Percentiles rank a stretch among this genome's conserved stretches.
Evolutionary conservation across 805 yeast species (phyloP).

Genomic region (Ogataea nitratoaversa): DNA sequence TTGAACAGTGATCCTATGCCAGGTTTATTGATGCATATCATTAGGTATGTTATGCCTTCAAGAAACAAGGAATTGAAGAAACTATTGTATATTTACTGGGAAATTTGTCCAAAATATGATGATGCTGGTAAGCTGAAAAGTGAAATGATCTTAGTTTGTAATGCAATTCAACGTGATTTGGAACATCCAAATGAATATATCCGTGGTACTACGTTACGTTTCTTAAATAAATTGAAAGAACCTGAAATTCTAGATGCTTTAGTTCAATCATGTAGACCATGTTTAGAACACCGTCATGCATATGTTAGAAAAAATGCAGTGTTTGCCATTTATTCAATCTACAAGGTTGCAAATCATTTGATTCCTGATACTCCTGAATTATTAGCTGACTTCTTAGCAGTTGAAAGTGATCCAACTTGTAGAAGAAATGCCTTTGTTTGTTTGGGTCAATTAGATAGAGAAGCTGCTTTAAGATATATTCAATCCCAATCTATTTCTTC

Average conservation of each 20-base stretch:
- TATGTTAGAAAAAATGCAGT: conserved; percentile 97
- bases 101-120: conserved; percentile 89
- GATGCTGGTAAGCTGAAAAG: conserved; percentile 88
- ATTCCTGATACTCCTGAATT: conserved; percentile 95
- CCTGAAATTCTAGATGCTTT: conserved; percentile 92
- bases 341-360: conserved; percentile 76
- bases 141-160: conserved; percentile 98
- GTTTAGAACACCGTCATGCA: conserved; percentile 95
- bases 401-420: conserved; percentile 90
- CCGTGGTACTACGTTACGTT: conserved; percentile 92
- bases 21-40: conserved; percentile 90
- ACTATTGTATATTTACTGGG: conserved; percentile 94
- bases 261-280: conserved; percentile 86
- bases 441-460: conserved; percentile 76
- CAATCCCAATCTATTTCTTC: conserved; percentile 64
- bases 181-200: conserved; percentile 98
- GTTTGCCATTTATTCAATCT: conserved; percentile 81
- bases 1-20: conserved; percentile 92
- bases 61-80: conserved; percentile 87
- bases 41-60: conserved; percentile 96
- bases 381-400: conserved; percentile 63
- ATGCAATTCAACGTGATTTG: conserved; percentile 94
- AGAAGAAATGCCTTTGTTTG: conserved; percentile 93
- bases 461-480: conserved; percentile 75
- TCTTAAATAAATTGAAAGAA: conserved; percentile 84